Conservation (phyloP, 2,329 filamentous ascomycete species). For the Ploettnerulaceae sp. region DNA sequence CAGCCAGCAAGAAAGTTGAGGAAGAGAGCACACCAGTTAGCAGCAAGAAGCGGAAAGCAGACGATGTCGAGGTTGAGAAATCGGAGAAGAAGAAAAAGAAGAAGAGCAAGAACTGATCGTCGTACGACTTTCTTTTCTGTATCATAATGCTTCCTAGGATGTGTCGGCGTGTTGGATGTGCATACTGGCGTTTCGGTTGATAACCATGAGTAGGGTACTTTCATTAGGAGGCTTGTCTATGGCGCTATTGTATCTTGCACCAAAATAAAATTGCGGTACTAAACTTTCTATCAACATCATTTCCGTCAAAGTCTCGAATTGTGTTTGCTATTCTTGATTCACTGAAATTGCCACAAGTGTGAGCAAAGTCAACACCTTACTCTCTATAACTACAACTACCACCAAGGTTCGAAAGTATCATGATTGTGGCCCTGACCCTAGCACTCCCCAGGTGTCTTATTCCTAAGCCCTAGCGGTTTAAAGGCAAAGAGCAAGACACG, state of each 20-base stretch:
- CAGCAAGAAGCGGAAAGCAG: constrained; percentile 68
- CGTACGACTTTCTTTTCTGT: constrained; percentile 18
- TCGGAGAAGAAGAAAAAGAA: constrained; percentile 57
- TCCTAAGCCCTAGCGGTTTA: background rate
- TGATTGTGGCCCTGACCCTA: too few relatives aligned
- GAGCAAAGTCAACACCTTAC: background rate
- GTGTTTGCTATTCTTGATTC: background rate
- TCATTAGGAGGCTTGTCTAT: constrained; percentile 10
- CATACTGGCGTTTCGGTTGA: constrained; percentile 15
- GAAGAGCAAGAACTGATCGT: constrained; percentile 33
- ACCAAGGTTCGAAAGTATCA: too few relatives aligned
- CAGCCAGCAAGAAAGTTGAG: constrained; percentile 61
- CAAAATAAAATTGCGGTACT: constrained; percentile 6
- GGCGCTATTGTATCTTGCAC: constrained; percentile 7
- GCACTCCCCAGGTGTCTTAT: background rate
- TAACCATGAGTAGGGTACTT: constrained; percentile 12
- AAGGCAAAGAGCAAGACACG: background rate
- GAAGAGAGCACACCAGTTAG: constrained; percentile 33
- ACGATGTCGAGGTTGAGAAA: constrained; percentile 52
- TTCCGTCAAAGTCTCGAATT: background rate
- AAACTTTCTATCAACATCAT: too few relatives aligned
- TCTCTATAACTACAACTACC: background rate
- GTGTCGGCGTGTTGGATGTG: constrained; percentile 17
- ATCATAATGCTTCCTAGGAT: constrained; percentile 18
- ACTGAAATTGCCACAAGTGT: background rate